Conservation (phyloP, 1,139 yeast species). For the Yamadazyma sp. region DNA sequence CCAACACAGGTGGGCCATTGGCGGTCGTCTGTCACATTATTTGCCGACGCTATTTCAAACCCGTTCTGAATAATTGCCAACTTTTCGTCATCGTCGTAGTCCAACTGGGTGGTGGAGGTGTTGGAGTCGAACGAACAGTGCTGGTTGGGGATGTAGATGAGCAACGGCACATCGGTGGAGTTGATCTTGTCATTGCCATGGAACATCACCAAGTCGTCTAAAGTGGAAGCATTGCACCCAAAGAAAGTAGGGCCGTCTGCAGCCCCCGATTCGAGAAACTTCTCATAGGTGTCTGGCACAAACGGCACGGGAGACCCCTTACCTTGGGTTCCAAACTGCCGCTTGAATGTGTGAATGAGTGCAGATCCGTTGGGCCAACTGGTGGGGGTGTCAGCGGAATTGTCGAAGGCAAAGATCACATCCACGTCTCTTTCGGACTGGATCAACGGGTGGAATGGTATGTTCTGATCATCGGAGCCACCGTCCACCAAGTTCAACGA, state of each 20-base stretch:
- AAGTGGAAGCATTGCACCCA: constrained; percentile 38
- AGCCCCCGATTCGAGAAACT: constrained; percentile 29
- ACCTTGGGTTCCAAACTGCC: constrained; percentile 49
- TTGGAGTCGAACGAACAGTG: constrained; percentile 33
- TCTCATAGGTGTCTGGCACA: constrained; percentile 32
- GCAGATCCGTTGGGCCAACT: constrained; percentile 82
- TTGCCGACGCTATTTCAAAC: constrained; percentile 36
- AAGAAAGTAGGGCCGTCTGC: constrained; percentile 38
- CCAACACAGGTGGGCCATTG: constrained; percentile 47
- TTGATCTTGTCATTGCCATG: constrained; percentile 29
- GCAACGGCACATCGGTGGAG: constrained; percentile 39
- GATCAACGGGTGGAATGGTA: constrained; percentile 76
- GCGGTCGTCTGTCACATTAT: constrained; percentile 35
- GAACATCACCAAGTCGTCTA: constrained; percentile 28
- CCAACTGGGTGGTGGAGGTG: constrained; percentile 40
- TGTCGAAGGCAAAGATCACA: constrained; percentile 79
- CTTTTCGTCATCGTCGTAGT: constrained; percentile 37
- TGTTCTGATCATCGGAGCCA: constrained; percentile 79
- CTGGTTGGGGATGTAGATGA: constrained; percentile 39
- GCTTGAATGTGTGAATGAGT: constrained; percentile 50
- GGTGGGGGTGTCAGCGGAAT: constrained; percentile 71
- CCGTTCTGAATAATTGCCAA: constrained; percentile 36
- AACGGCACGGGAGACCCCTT: constrained; percentile 41
- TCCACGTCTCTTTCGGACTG: constrained; percentile 75
- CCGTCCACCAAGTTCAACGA: constrained; percentile 76